Conservation (phyloP, 1,139 yeast species). For the Schwanniomyces etchellsii region DNA sequence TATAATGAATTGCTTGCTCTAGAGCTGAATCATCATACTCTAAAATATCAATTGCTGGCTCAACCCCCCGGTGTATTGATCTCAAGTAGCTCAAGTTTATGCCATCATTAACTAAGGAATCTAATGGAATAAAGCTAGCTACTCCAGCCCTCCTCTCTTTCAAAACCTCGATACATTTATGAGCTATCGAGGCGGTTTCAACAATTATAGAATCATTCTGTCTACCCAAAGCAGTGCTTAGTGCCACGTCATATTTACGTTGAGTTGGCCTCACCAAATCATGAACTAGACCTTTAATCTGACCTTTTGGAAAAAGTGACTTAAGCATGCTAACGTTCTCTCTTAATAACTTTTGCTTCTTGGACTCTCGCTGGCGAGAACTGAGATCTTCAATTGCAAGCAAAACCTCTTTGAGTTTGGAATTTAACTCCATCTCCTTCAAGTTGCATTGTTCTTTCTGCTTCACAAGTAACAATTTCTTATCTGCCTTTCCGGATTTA, state of each 20-base stretch:
- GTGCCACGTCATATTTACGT: constrained; percentile 68
- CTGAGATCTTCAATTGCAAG: constrained; percentile 63
- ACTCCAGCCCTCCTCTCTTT: constrained; percentile 84
- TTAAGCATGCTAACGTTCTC: constrained; percentile 68
- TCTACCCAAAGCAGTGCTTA: constrained; percentile 74
- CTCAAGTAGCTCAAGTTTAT: constrained; percentile 55
- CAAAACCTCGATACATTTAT: constrained; percentile 74
- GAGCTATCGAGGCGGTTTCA: constrained; percentile 68
- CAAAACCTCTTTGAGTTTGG: constrained; percentile 60
- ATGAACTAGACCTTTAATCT: constrained; percentile 73
- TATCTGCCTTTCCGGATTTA: constrained; percentile 37
- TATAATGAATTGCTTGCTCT: constrained; percentile 77
- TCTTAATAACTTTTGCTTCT: constrained; percentile 59
- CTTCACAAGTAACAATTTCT: constrained; percentile 35
- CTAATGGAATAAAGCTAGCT: constrained; percentile 86
- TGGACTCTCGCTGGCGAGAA: constrained; percentile 72
- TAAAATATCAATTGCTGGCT: constrained; percentile 69
- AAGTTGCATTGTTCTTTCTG: constrained; percentile 41
- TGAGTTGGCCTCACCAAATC: constrained; percentile 80
- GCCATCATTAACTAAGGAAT: constrained; percentile 54
- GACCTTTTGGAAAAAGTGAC: constrained; percentile 59
- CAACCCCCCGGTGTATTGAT: constrained; percentile 48
- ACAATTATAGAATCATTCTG: constrained; percentile 82
- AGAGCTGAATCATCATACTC: constrained; percentile 57
- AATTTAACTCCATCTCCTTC: constrained; percentile 52